Base-by-base conservation (phyloP, 169 alveolate species). In the Theileria orientalis region DNA sequence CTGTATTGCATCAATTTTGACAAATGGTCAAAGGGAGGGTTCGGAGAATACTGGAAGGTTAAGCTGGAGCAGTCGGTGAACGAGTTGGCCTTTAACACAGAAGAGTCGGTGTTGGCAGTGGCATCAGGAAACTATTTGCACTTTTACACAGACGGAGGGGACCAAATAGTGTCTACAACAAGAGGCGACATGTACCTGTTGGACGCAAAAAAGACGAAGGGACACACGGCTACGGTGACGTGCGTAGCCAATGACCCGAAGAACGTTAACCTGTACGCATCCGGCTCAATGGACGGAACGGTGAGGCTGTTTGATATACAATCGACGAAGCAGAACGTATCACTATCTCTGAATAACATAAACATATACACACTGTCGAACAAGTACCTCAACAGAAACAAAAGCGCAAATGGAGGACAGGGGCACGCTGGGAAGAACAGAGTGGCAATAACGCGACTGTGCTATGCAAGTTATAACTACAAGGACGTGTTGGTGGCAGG, bases 171-270 rank as follows among this genome's bases (percentile, higher is more conserved):
- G 40, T 83, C 83, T 52, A 78, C 88, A 6, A 87, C 85, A 19
- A 69, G 84, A 67, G 93, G 93, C 2, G 93, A 87, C 27, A 87
- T 87, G 93, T 87, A 87, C 46, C 84, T 87, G 27, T 52, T 76
- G 32, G 93, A 87, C 63, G 90, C 85, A 30, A 64, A 83, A 42
- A 83, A 87, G 73, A 84, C 91, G 16, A 75, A 68, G 23, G 93
- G 93, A 7, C 93, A 87, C 62, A 84, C 87, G 8, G 83, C 91
- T 37, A 63, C 74, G 29, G 82, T 87, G 7, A 87, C 89, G n/a
- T 77, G 90, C 57, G 83, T 85, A 29, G 56, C 42, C 7, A 52
- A 75, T 35, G 86, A 87, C 46, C 90, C 90, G 0, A 64, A 46
- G 21, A 46, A 83, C 29, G 71, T 46, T 46, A 71, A 73, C 46